Evolutionary conservation across 108 stramenopile species (phyloP).

Genomic region (Discostella stelligeroides): DNA sequence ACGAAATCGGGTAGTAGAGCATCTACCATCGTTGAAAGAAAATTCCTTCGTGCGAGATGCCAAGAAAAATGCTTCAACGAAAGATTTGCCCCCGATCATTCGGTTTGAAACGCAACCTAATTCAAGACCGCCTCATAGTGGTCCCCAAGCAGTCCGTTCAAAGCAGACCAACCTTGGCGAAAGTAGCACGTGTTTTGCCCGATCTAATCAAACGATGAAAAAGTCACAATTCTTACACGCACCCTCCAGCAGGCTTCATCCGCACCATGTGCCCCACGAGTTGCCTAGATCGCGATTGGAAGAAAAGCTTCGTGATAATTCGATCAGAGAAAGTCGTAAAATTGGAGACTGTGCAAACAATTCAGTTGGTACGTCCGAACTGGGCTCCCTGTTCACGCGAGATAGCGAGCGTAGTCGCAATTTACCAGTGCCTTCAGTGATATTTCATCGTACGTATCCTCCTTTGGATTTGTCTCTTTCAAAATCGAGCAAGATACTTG

Average conservation of each 20-base stretch:
- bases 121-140: too few relatives aligned
- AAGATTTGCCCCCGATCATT: too few relatives aligned
- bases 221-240: constrained; percentile 8
- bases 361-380: constrained; percentile 16
- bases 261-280: constrained; percentile 16
- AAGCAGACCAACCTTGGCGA: too few relatives aligned
- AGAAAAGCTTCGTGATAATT: constrained; percentile 15
- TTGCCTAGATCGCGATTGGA: constrained; percentile 7
- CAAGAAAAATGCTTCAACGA: too few relatives aligned
- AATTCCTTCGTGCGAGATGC: too few relatives aligned
- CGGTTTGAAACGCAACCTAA: too few relatives aligned
- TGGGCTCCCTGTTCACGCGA: constrained; percentile 10
- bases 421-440: constrained; percentile 9
- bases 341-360: background rate
- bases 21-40: too few relatives aligned
- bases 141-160: too few relatives aligned
- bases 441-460: constrained; percentile 13
- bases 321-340: background rate
- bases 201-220: background rate
- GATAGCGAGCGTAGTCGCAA: constrained; percentile 4
- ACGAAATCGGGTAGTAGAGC: too few relatives aligned
- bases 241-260: constrained; percentile 2
- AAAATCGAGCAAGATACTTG: too few relatives aligned
- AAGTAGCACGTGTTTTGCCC: too few relatives aligned
- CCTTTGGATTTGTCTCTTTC: background rate